Base-by-base conservation (phyloP, 768 basidiomycete genomes). In the Tricholoma terreum region DNA sequence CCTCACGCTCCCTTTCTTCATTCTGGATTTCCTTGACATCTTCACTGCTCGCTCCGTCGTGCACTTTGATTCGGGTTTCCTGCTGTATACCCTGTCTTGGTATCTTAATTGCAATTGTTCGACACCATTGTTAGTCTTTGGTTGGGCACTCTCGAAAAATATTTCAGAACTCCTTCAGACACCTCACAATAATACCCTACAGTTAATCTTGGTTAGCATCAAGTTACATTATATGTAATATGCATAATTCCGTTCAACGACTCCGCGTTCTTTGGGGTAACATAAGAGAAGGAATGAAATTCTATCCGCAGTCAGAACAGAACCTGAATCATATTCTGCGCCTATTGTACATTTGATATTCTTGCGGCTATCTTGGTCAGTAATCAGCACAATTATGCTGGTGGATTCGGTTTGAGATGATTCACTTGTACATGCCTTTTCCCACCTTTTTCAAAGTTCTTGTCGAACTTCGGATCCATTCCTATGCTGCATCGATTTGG, bases 1-100 rank as follows among this genome's bases (percentile, higher is more conserved):
- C n/a, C 56, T 31, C 67, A 64, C 4, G 57, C 61, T 5, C 58
- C 61, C 10, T 52, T 61, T 31, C 43, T 64, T n/a, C 58, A 52
- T 52, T 33, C 43, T 48, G 55, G 11, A 21, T 12, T 31, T 19
- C 30, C 27, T 54, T 54, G 30, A 52, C 12, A 12, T 12, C 3
- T 7, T 4, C 40, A n/a, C 19, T 42, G 7, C 40, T 19, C 8
- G 40, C 42, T 11, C 11, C 42, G 30, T 31, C 30, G 46, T 31
- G 30, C 46, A n/a, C 30, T 49, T 49, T 49, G 46, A 49, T 15
- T 49, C 30, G 27, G n/a, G n/a, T n/a, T n/a, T n/a, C n/a, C n/a
- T 49, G 24, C 12, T 31, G 24, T n/a, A n/a, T n/a, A n/a, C 42
- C 43, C 46, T 49, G 46, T 48, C 46, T 49, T 49, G 46, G 30